Evolutionary conservation across 805 yeast species (phyloP).

Genomic region (Limtongozyma cylindracea): DNA sequence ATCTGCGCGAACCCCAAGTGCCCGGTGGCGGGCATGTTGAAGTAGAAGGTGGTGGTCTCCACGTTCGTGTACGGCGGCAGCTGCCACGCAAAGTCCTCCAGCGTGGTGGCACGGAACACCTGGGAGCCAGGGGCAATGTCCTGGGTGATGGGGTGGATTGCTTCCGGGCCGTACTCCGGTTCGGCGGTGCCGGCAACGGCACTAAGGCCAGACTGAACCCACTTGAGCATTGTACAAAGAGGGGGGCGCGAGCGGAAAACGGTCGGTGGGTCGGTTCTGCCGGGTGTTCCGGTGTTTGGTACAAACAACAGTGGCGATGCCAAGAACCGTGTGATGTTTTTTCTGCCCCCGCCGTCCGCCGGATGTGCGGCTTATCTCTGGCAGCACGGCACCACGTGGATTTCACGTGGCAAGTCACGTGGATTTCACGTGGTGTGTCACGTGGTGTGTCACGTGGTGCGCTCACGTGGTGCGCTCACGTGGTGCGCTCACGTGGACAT

Average conservation of each 20-base stretch:
- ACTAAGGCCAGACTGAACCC: conserved; percentile 74
- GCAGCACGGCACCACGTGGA: no score
- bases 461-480: no score
- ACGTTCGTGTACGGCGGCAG: conserved; percentile 68
- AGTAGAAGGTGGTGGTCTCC: conserved; percentile 87
- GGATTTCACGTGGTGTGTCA: no score
- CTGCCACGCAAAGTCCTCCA: conserved; percentile 55
- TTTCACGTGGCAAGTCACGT: no score
- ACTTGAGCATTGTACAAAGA: conserved; percentile 31
- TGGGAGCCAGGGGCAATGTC: conserved; percentile 13
- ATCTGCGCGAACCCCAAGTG: conserved; percentile 78
- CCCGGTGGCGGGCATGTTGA: conserved; percentile 33
- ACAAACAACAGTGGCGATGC: no score
- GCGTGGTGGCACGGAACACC: conserved; percentile 23
- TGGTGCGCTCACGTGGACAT: no score
- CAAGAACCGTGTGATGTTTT: no score
- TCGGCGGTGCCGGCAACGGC: conserved; percentile 94
- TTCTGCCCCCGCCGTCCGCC: no score
- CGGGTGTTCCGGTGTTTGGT: no score
- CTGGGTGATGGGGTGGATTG: conserved; percentile 64
- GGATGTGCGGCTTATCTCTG: no score
- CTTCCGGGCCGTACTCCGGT: conserved; percentile 87
- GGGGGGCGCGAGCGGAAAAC: not conserved
- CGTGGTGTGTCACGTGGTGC: no score
- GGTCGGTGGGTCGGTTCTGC: not conserved